These are phyloP conservation scores for Pseudogymnoascus destructans DNA, from an alignment of 2,329 filamentous ascomycete genomes.

Conservation along the genomic window DNA sequence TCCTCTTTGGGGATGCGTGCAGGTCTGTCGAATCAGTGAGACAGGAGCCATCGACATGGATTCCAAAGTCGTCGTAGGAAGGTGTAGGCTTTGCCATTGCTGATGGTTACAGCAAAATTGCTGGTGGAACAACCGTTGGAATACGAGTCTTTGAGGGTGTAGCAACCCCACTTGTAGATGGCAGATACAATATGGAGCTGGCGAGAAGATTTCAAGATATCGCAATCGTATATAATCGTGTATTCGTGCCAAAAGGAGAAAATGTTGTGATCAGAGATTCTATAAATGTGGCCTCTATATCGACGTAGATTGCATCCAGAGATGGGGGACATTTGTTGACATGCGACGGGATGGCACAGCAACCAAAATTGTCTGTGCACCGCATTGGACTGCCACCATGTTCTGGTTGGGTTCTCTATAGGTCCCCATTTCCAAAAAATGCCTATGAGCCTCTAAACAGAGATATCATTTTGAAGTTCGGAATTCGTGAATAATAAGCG, in stretches of 20 bases:
- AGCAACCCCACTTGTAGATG: not conserved
- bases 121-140: not conserved
- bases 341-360: not conserved
- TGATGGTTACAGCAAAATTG: slow-evolving; percentile 3
- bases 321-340: slow-evolving; percentile 6
- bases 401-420: slow-evolving; percentile 1
- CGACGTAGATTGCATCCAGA: not conserved
- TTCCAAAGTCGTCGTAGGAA: slow-evolving; percentile 17
- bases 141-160: not conserved
- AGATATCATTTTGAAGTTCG: not conserved
- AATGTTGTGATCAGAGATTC: not conserved
- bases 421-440: not conserved
- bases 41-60: slow-evolving; percentile 23
- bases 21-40: slow-evolving; percentile 17
- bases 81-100: slow-evolving; percentile 2
- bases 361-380: slow-evolving; percentile 2
- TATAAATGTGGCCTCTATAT: not conserved
- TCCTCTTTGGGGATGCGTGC: slow-evolving; percentile 11
- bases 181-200: not conserved
- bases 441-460: not conserved
- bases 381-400: not conserved
- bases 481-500: not conserved
- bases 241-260: not conserved
- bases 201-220: not conserved
- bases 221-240: not conserved